Evolutionary conservation across 495 filamentous ascomycete species (phyloP).

Genomic region (Penicillium bialowiezense): DNA sequence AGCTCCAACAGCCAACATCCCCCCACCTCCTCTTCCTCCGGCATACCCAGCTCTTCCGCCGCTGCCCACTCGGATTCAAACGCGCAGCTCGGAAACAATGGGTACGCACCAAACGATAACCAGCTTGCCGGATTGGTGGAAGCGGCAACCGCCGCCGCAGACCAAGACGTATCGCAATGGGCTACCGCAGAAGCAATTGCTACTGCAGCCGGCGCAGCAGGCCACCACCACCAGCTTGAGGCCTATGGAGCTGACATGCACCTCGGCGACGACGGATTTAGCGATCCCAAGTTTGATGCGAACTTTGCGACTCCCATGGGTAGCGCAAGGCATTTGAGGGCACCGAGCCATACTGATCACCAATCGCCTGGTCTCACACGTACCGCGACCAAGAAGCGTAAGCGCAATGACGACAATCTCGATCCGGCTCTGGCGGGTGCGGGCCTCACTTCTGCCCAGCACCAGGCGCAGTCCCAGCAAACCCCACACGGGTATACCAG

Average conservation of each 20-base stretch:
- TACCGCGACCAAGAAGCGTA: slow-evolving; percentile 42
- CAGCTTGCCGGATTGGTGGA: slow-evolving; percentile 53
- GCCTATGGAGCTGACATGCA: slow-evolving; percentile 40
- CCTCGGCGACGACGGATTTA: slow-evolving; percentile 43
- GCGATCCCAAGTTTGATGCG: slow-evolving; percentile 38
- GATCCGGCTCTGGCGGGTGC: slow-evolving; percentile 41
- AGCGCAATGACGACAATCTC: slow-evolving; percentile 42
- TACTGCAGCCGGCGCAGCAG: slow-evolving; percentile 36
- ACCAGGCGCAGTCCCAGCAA: slow-evolving; percentile 31
- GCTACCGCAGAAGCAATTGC: slow-evolving; percentile 36
- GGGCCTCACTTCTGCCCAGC: slow-evolving; percentile 25
- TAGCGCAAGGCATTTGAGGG: slow-evolving; percentile 30
- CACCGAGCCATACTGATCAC: slow-evolving; percentile 55
- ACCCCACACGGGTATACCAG: slow-evolving; percentile 31
- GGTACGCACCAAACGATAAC: slow-evolving; percentile 43
- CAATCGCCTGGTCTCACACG: slow-evolving; percentile 70
- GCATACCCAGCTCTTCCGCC: slow-evolving; percentile 24
- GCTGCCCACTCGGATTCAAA: slow-evolving; percentile 35
- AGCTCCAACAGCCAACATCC: slow-evolving; percentile 36
- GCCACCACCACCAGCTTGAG: slow-evolving; percentile 39
- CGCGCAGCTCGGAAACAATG: slow-evolving; percentile 26
- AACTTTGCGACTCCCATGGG: slow-evolving; percentile 30
- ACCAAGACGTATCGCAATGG: slow-evolving; percentile 47
- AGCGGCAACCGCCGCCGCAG: slow-evolving; percentile 51
- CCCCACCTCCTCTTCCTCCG: slow-evolving; percentile 30